phyloP scores from a whole-genome alignment of 306 rosid genomes.

The Casuarina equisetifolia region DNA sequence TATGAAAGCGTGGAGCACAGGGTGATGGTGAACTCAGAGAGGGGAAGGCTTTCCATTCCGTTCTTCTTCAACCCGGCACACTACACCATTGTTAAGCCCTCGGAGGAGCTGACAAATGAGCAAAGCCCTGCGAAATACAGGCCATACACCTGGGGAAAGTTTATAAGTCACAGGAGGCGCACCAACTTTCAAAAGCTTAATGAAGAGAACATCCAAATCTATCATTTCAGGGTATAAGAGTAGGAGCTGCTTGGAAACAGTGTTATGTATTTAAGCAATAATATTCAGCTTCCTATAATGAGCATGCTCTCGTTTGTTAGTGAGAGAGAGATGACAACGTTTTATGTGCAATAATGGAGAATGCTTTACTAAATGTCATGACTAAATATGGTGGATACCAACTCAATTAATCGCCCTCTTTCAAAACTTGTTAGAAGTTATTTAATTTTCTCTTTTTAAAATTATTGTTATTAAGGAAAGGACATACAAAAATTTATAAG shows the following conservation, averaged over 20 bases:
- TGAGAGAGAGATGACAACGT: no score
- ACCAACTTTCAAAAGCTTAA: conserved; percentile 48
- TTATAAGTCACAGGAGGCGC: conserved; percentile 24
- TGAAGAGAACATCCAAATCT: conserved; percentile 46
- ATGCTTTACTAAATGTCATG: no score
- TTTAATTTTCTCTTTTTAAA: no score
- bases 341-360: no score
- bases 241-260: background rate
- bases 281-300: background rate
- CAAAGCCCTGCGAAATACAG: conserved; percentile 47
- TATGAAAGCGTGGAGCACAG: conserved; percentile 75
- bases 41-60: conserved; percentile 54
- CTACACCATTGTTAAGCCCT: conserved; percentile 43
- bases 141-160: conserved; percentile 65
- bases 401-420: no score
- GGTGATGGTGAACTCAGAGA: conserved; percentile 45
- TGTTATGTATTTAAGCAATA: background rate
- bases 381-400: no score
- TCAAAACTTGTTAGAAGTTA: no score
- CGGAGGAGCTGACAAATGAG: conserved; percentile 41
- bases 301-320: no score
- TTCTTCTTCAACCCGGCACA: conserved; percentile 63
- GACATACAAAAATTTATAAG: no score
- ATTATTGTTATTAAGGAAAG: no score
- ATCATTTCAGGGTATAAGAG: conserved; percentile 36